Percentiles rank a stretch among this genome's conserved stretches.
Evolutionary conservation across 805 yeast genomes (phyloP).

Genomic region (Millerozyma miso): DNA sequence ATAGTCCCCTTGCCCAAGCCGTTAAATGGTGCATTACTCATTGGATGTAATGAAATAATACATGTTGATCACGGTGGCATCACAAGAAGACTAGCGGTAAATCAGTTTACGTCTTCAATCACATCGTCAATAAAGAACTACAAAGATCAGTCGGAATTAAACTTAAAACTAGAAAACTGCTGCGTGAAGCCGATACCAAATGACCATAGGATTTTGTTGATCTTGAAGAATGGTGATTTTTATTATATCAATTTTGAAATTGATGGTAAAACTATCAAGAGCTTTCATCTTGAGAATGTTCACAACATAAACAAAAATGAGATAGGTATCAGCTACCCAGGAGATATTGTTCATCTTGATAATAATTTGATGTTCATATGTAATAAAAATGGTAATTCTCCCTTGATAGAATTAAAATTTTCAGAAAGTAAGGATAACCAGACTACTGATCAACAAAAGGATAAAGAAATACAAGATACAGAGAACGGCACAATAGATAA

Average conservation of each 20-base stretch:
- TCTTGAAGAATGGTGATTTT: constrained; percentile 30
- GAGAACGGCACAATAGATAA: constrained; percentile 6
- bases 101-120: constrained; percentile 43
- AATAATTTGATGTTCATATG: constrained; percentile 53
- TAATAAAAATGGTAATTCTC: constrained; percentile 55
- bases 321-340: constrained; percentile 34
- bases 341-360: constrained; percentile 38
- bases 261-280: constrained; percentile 41
- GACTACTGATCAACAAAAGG: constrained; percentile 2
- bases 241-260: constrained; percentile 33
- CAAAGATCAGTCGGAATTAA: constrained; percentile 46
- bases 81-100: constrained; percentile 57
- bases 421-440: constrained; percentile 6
- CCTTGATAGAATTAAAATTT: constrained; percentile 40
- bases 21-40: constrained; percentile 59
- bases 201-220: constrained; percentile 30
- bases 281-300: constrained; percentile 27
- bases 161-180: constrained; percentile 55
- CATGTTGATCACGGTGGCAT: constrained; percentile 80
- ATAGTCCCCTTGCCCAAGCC: constrained; percentile 64
- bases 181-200: constrained; percentile 30
- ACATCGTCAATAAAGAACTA: constrained; percentile 34
- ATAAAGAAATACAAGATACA: background rate
- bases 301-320: constrained; percentile 24
- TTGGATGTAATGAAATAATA: constrained; percentile 74